A percentile compares a stretch with the other conserved stretches of the same genome.
Evolutionary conservation across 805 yeast species (phyloP).

Genomic region (Zygotorulaspora chibaensis): DNA sequence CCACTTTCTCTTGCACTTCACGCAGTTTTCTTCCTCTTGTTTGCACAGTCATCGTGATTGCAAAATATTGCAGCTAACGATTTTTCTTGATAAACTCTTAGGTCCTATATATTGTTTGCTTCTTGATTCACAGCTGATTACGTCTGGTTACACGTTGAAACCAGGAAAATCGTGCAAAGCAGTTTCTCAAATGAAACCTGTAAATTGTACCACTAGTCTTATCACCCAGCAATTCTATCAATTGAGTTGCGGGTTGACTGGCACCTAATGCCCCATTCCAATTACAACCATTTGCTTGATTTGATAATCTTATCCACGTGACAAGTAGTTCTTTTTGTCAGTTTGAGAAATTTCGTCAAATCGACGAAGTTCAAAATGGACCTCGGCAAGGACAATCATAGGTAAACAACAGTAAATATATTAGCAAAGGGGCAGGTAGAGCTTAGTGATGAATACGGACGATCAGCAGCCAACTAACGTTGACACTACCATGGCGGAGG

Average conservation of each 20-base stretch:
- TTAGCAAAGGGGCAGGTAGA: background rate
- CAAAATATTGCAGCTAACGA: too few relatives aligned
- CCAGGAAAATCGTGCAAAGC: too few relatives aligned
- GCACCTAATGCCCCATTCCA: background rate
- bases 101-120: too few relatives aligned
- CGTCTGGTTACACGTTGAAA: too few relatives aligned
- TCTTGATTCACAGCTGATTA: too few relatives aligned
- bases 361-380: background rate
- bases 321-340: background rate
- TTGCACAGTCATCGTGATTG: background rate
- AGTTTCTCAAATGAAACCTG: too few relatives aligned
- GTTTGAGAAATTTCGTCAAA: slow-evolving; percentile 1
- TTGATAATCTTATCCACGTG: background rate
- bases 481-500: slow-evolving; percentile 7
- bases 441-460: slow-evolving; percentile 7
- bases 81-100: too few relatives aligned
- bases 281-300: background rate
- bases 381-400: background rate
- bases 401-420: background rate
- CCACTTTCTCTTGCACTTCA: background rate
- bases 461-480: slow-evolving; percentile 9
- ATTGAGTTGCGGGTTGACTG: background rate
- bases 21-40: background rate
- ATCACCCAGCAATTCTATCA: too few relatives aligned
- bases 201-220: too few relatives aligned